These are phyloP conservation scores for Thermoascus crustaceus DNA, from an alignment of 2,329 filamentous ascomycete species.

Conservation along the genomic window DNA sequence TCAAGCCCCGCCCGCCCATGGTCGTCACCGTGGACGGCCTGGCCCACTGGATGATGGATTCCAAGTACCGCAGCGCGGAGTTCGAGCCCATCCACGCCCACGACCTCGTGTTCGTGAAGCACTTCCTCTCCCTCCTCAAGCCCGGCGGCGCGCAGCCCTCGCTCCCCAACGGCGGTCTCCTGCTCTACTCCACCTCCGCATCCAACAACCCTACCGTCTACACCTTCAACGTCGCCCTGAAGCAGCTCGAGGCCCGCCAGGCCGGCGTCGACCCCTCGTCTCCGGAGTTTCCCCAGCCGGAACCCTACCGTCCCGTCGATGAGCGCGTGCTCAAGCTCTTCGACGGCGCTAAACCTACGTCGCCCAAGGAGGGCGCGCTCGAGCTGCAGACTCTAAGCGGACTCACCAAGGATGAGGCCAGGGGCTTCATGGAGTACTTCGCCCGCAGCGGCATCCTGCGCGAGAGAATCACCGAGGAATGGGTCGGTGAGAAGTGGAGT, in stretches of 20 bases:
- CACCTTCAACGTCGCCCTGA: constrained; percentile 61
- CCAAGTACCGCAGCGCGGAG: constrained; percentile 64
- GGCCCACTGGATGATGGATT: constrained; percentile 69
- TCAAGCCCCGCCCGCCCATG: constrained; percentile 50
- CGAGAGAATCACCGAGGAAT: constrained; percentile 58
- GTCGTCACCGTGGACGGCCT: constrained; percentile 73
- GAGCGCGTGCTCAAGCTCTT: constrained; percentile 42
- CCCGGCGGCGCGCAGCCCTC: constrained; percentile 25
- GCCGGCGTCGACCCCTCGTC: constrained; percentile 27
- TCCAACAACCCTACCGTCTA: constrained; percentile 60
- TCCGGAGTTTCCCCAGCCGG: constrained; percentile 38
- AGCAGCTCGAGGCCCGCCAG: constrained; percentile 39
- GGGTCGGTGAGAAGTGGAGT: constrained; percentile 75
- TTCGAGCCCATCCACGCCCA: constrained; percentile 75
- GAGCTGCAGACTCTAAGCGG: constrained; percentile 54
- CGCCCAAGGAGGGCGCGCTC: constrained; percentile 26
- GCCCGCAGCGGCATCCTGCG: constrained; percentile 74
- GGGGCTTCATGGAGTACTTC: constrained; percentile 85
- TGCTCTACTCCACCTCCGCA: constrained; percentile 65
- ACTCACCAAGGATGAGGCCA: constrained; percentile 65
- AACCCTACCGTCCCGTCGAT: constrained; percentile 48
- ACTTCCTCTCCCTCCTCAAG: constrained; percentile 63
- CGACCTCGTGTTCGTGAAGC: constrained; percentile 66
- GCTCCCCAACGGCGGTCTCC: constrained; percentile 65
- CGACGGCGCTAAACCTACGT: constrained; percentile 20